Base-by-base conservation (phyloP, 1,284 basidiomycete species). In the Polyporus tsugae region DNA sequence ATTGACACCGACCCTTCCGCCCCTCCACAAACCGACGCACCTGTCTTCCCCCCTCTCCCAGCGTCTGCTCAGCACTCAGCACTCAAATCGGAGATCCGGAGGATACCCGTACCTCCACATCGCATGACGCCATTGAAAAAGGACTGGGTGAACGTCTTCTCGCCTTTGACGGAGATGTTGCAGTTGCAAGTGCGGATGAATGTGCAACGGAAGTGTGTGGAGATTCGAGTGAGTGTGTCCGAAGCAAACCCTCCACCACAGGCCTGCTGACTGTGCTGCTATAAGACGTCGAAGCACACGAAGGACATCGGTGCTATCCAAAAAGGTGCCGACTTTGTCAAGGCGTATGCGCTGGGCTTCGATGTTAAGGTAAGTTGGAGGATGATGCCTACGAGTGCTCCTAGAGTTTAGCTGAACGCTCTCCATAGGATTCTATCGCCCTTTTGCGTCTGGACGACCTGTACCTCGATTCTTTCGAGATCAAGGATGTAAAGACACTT, bases 181-280 rank as follows among this genome's bases (percentile, higher is more conserved):
- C 94, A 94, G 0, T 81, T 99, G 68, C 97, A 98, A 85, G 96
- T 99, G 41, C 87, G 97, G 74, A 98, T 99, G 97, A 99, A 99
- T 79, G 89, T 96, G 25, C 90, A 92, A 78, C 85, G 95, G 76
- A 88, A 91, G 82, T 91, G 89, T 75, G 95, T 99, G 4, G 98
- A 99, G 83, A 90, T 96, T 71, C 91, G 96, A 83, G 96, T 97
- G 79, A 75, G 92, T 83, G 65, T 60, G 25, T 66, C 22, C 38
- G n/a, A 19, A 36, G 68, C 39, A 10, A 15, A 13, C 36, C 10
- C 19, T 13, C 5, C 33, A 13, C 15, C 52, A 39, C 6, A 19
- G 60, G 72, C 62, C n/a, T 42, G 63, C 58, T 29, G 65, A 58
- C 61, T 42, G 49, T 67, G 2, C 66, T 33, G n/a, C 35, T 6